Evolutionary conservation across 2,329 filamentous ascomycete species (phyloP), one percentile per base, ranked within the genome.

Genomic region (Cladosporium sp.): DNA sequence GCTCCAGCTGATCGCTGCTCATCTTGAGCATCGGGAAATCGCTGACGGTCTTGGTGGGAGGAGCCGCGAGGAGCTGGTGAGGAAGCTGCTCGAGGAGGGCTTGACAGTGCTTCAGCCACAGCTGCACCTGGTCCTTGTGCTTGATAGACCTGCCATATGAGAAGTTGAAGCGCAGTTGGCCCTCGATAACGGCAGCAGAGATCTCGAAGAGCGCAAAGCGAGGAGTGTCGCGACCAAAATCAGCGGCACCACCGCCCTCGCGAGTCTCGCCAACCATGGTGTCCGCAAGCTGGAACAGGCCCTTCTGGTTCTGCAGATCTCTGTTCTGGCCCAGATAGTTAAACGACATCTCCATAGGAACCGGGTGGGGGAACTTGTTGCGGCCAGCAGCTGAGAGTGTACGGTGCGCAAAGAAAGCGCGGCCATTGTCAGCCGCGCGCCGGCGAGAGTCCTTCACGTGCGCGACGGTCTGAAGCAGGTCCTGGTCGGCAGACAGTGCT

Each of bases 141-240:
- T 13, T 14, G 18, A 50, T 50, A 6, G 48, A 43, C 28, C 18
- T 35, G 13, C 48, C 48, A 9, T 50, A 50, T 13, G 48, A 50
- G 18, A 50, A 50, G 3, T 40, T 50, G 40, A 50, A 50, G 13
- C 48, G 40, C 13, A 50, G 40, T 9, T 50, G 48, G 10, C 48
- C 48, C 16, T 50, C 48, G 13, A 50, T 50, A 9, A 50, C 48
- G 3, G 48, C 48, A 7, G 48, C 48, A 32, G 48, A 50, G 16
- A 50, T 50, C 32, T 50, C 48, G 18, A 50, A 50, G 10, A 50
- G 40, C n/a, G 48, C 48, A n/a, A 50, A 50, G 7, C 48, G 48
- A 43, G 48, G 48, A 16, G 48, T 50, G 14, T 50, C 40, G 9
- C 48, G 48, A 9, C 40, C 48, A 11, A 37, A 50, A 16, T 50